phyloP scores from a whole-genome alignment of 495 filamentous ascomycete species.

The Aspergillus hancockii region DNA sequence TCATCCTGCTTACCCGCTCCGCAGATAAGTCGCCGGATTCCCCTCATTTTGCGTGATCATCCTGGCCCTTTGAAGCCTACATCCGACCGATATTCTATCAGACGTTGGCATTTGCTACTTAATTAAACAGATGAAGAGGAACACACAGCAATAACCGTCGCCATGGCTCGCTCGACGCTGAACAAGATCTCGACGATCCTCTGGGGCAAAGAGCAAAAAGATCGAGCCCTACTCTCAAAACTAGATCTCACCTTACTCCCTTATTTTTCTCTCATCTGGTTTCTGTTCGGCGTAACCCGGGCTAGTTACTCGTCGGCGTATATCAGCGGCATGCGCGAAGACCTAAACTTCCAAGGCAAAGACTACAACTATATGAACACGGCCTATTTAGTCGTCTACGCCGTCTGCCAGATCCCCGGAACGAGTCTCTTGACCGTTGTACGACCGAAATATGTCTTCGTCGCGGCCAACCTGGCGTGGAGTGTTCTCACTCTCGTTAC shows the following conservation, averaged over 20 bases:
- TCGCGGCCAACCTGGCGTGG: slow-evolving; percentile 35
- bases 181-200: slow-evolving; percentile 10
- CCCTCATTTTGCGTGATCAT: not conserved
- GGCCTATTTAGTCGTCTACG: slow-evolving; percentile 38
- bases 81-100: not conserved
- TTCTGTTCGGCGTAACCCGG: slow-evolving; percentile 38
- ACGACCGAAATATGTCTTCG: slow-evolving; percentile 38
- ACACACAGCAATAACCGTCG: not conserved
- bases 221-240: slow-evolving; percentile 32
- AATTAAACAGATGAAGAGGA: not conserved
- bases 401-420: slow-evolving; percentile 39
- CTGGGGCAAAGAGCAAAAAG: slow-evolving; percentile 30
- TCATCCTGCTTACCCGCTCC: not conserved
- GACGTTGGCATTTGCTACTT: not conserved
- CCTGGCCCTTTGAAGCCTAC: not conserved
- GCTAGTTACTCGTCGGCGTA: slow-evolving; percentile 42
- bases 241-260: slow-evolving; percentile 35
- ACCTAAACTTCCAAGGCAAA: slow-evolving; percentile 34
- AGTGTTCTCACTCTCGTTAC: slow-evolving; percentile 36
- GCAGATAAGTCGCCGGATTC: not conserved
- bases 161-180: not conserved
- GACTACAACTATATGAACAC: slow-evolving; percentile 44
- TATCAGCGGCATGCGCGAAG: slow-evolving; percentile 42
- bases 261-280: slow-evolving; percentile 40
- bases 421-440: slow-evolving; percentile 34